Evolutionary conservation across 2,329 filamentous ascomycete species (phyloP), one percentile per base, ranked within the genome.

Genomic region (Blumeriella jaapii): DNA sequence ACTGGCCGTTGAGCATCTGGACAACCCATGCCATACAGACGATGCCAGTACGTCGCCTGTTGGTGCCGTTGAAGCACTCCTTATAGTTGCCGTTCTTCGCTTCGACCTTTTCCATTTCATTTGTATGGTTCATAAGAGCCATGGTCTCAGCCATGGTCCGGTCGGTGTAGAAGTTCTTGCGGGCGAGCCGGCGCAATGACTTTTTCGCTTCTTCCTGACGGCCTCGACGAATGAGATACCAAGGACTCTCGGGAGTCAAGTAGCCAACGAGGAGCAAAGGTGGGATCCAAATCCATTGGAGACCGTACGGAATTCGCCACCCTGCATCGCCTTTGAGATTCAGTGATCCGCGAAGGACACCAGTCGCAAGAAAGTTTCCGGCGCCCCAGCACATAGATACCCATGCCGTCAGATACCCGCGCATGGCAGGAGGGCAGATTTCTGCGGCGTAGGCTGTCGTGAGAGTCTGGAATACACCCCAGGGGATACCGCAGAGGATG

Each of bases 91-190:
- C 65, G 0, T 60, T 60, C 4, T 28, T 28, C 6, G 30, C 15
- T 1, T 57, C 53, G 28, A 66, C 60, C 29, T 62, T 57, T 47
- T 75, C 71, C 2, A 69, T 55, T 31, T 63, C 56, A 42, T 74
- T 66, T 0, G 69, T 74, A 44, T 72, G 63, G 11, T 62, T 53
- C 42, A 76, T 73, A 42, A 67, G 62, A 3, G 65, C 59, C 4
- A 75, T 14, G 5, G 62, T 52, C 31, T 69, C 56, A 13, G 59
- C 56, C 17, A 61, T 57, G 2, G 40, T 26, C 37, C 40, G 54
- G 60, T 27, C 62, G 61, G 40, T 62, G 40, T 13, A 61, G 56
- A 7, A 57, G 38, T 14, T 35, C 18, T 45, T 38, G n/a, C n/a
- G n/a, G n/a, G n/a, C n/a, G 9, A 50, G 26, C 9, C 46, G 25